These are phyloP conservation scores for Adansonia madagascariensis DNA, from an alignment of 441 rosid species.

Conservation along the genomic window DNA sequence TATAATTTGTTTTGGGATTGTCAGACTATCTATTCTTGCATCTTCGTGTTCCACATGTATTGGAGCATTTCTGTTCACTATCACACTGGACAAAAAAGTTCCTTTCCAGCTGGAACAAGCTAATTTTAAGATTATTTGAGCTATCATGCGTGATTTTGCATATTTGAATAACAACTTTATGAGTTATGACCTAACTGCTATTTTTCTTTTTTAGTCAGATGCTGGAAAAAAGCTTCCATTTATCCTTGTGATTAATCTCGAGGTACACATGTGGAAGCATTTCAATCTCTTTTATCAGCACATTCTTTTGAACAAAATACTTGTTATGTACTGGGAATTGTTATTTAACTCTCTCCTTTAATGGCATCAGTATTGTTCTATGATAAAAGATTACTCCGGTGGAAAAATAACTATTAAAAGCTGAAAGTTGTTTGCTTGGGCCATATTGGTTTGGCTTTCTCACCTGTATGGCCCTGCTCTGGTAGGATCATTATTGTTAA, in stretches of 20 bases:
- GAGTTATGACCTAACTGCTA: slow-evolving; percentile 26
- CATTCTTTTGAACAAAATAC: slow-evolving; percentile 8
- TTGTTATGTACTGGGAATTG: neutral
- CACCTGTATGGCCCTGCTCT: neutral
- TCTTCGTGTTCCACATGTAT: slow-evolving; percentile 3
- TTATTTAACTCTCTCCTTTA: neutral
- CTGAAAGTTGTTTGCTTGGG: neutral
- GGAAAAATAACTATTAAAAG: neutral
- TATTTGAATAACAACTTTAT: slow-evolving; percentile 16
- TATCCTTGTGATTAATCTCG: slow-evolving; percentile 79
- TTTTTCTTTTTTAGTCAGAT: slow-evolving; percentile 66
- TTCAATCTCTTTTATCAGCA: slow-evolving; percentile 18
- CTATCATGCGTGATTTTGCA: neutral
- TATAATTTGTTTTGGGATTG: slow-evolving; percentile 5
- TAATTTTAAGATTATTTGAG: slow-evolving; percentile 21
- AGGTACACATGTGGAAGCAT: slow-evolving; percentile 53
- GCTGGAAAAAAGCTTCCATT: slow-evolving; percentile 95
- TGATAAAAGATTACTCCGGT: neutral
- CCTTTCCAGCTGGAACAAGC: slow-evolving; percentile 3
- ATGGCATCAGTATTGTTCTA: neutral
- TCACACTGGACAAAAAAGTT: neutral
- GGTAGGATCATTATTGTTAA: neutral
- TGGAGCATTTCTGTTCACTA: neutral
- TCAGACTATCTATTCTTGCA: slow-evolving; percentile 16
- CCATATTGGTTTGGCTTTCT: neutral